Conservation (phyloP, 495 filamentous ascomycete genomes). For the Neurospora africana region DNA sequence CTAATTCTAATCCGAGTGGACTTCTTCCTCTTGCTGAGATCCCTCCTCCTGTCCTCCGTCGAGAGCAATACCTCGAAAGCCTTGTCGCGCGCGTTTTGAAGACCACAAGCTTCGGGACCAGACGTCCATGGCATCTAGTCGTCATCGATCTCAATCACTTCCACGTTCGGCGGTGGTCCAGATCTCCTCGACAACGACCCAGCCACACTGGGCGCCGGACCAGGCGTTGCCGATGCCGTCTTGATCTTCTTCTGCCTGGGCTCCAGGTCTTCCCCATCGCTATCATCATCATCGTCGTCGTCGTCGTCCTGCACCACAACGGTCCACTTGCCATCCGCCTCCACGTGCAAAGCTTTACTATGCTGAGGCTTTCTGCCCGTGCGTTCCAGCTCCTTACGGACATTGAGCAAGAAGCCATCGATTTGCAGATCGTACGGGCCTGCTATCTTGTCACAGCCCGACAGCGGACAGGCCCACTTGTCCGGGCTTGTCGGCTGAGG, state of each 20-base stretch:
- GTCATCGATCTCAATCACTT: constrained; percentile 15
- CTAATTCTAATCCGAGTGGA: neutral
- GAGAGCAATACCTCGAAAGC: neutral
- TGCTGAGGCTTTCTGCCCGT: constrained; percentile 25
- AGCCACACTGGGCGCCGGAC: neutral
- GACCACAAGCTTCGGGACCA: neutral
- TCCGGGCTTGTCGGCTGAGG: constrained; percentile 50
- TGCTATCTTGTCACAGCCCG: constrained; percentile 53
- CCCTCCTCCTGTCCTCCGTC: neutral
- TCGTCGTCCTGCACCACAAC: constrained; percentile 23
- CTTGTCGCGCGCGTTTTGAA: neutral
- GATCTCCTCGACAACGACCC: neutral
- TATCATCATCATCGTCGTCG: constrained; percentile 17
- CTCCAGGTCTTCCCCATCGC: constrained; percentile 1
- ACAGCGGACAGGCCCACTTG: constrained; percentile 70
- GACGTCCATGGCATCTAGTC: neutral
- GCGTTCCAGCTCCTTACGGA: constrained; percentile 40
- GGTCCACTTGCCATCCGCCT: constrained; percentile 50
- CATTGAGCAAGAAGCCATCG: constrained; percentile 57
- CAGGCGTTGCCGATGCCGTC: neutral
- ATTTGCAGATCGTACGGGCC: constrained; percentile 57
- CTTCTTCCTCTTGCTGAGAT: neutral
- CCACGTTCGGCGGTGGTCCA: constrained; percentile 4
- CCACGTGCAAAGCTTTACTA: constrained; percentile 49
- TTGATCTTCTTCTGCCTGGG: neutral